These are phyloP conservation scores for Colletotrichum neosansevieriae DNA, from an alignment of 2,329 filamentous ascomycete species.

Conservation along the genomic window DNA sequence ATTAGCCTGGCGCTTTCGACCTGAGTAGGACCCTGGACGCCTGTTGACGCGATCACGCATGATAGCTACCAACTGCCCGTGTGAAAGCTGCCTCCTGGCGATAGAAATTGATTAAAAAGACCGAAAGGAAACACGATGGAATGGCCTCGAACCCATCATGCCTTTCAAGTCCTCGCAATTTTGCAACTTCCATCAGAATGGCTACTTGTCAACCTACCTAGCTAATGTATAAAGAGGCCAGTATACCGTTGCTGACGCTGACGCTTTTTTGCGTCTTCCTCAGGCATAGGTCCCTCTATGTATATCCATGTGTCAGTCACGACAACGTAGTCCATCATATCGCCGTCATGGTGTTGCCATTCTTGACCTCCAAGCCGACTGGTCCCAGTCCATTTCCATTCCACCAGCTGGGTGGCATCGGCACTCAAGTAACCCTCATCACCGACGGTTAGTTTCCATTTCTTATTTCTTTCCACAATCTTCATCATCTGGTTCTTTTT, in stretches of 20 bases:
- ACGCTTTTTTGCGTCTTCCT: constrained; percentile 11
- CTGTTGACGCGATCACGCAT: too few species aligned
- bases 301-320: constrained; percentile 31
- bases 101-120: not conserved
- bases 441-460: constrained; percentile 19
- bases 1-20: too few species aligned
- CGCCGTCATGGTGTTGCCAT: constrained; percentile 29
- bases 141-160: not conserved
- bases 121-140: not conserved
- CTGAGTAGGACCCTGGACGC: too few species aligned
- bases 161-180: not conserved
- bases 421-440: constrained; percentile 26
- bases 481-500: constrained; percentile 58
- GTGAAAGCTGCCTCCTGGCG: too few species aligned
- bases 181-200: not conserved
- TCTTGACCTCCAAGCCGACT: constrained; percentile 11
- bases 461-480: constrained; percentile 50
- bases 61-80: too few species aligned
- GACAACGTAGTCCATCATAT: constrained; percentile 33
- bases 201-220: too few species aligned
- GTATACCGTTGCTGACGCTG: not conserved
- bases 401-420: constrained; percentile 7
- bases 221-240: too few species aligned
- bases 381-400: constrained; percentile 30
- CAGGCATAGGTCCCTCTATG: constrained; percentile 4